Evolutionary conservation across 2,329 filamentous ascomycete genomes (phyloP).

Genomic region (Dothistroma pini): DNA sequence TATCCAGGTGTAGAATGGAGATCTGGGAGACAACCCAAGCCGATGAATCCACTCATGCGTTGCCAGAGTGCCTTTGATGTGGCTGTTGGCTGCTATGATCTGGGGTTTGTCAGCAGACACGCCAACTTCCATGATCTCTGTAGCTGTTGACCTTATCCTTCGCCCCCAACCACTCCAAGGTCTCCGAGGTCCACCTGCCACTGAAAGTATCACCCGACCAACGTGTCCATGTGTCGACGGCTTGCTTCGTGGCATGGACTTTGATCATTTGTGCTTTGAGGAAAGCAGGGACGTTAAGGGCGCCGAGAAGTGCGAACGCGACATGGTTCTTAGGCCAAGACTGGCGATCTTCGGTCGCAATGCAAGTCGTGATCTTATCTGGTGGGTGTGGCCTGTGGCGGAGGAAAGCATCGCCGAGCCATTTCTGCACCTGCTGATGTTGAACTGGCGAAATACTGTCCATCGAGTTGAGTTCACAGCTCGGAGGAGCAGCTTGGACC

Average conservation of each 20-base stretch:
- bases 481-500: background rate
- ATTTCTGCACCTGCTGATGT: background rate
- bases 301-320: conserved; percentile 5
- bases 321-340: background rate
- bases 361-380: background rate
- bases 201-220: background rate
- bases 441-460: background rate
- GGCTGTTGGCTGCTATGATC: background rate
- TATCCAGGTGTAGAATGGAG: conserved; percentile 10
- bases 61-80: background rate
- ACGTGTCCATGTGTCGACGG: background rate
- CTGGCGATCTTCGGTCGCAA: background rate
- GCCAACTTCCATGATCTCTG: background rate
- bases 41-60: background rate
- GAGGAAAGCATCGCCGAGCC: background rate
- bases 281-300: conserved; percentile 13
- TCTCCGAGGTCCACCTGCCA: background rate
- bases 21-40: background rate
- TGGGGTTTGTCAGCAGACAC: background rate
- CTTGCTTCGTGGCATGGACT: background rate
- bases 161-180: background rate
- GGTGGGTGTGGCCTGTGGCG: background rate
- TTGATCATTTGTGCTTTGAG: background rate
- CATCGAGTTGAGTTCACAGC: background rate
- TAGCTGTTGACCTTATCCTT: background rate